Evolutionary conservation across 345 rosid species (phyloP).

Genomic region (Angophora floribunda): DNA sequence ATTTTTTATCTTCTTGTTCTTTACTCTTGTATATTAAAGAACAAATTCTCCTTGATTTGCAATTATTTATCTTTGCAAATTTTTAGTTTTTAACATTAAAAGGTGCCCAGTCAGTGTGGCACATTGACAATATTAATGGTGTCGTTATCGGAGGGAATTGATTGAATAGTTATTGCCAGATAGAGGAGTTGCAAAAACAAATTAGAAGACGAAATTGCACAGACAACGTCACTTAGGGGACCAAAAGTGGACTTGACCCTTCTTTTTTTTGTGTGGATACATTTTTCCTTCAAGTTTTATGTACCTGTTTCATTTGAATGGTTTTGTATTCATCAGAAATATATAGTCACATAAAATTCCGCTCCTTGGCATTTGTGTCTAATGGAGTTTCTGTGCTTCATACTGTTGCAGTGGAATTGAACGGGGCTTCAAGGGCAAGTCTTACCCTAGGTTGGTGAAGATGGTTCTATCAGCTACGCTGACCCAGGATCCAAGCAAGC

Average conservation of each 20-base stretch:
- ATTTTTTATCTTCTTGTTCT: not conserved
- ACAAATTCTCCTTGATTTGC: not conserved
- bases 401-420: slow-evolving; percentile 58
- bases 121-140: not conserved
- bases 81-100: not conserved
- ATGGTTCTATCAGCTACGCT: slow-evolving; percentile 91
- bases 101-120: not conserved
- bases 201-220: not conserved
- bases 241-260: not conserved
- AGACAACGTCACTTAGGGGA: not conserved
- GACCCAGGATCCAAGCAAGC: slow-evolving; percentile 96
- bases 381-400: not conserved
- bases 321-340: not conserved
- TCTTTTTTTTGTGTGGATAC: not conserved
- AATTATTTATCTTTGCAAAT: not conserved
- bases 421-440: slow-evolving; percentile 74
- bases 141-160: not conserved
- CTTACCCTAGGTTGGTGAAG: slow-evolving; percentile 76
- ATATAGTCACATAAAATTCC: not conserved
- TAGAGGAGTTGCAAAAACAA: not conserved
- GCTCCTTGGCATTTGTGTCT: not conserved
- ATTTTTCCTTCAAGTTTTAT: not conserved
- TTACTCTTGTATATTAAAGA: not conserved
- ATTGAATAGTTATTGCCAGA: not conserved
- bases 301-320: not conserved